Evolutionary conservation across 345 rosid species (phyloP).

Genomic region (Mallotus nudiflorus): DNA sequence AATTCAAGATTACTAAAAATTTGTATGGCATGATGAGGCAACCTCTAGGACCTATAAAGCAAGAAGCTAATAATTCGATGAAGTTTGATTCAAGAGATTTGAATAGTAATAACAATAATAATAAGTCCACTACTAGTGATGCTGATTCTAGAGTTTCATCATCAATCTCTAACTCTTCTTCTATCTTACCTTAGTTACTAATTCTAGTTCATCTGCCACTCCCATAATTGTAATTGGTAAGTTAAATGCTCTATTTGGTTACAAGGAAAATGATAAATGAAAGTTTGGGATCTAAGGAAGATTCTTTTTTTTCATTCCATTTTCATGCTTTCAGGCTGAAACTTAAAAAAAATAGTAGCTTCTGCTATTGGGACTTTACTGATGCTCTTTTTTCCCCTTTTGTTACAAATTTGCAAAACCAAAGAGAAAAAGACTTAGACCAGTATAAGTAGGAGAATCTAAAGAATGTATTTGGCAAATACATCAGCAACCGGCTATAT

Average conservation of each 20-base stretch:
- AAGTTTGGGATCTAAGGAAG: conserved; percentile 1
- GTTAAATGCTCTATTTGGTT: conserved; percentile 22
- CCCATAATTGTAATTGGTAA: conserved; percentile 63
- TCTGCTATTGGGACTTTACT: not conserved
- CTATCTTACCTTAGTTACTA: conserved; percentile 49
- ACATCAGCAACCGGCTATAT: no score
- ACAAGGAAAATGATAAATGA: not conserved
- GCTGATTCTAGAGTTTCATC: conserved; percentile 88
- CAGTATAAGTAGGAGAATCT: conserved; percentile 71
- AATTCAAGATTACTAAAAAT: conserved; percentile 97
- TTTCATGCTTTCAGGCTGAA: not conserved
- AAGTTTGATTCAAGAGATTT: conserved; percentile 43
- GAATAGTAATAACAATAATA: conserved; percentile 35
- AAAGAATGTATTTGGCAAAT: no score
- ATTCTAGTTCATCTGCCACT: conserved; percentile 58
- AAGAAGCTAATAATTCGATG: conserved; percentile 47
- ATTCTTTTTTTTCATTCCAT: not conserved
- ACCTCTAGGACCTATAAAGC: conserved; percentile 67
- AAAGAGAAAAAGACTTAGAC: conserved; percentile 87
- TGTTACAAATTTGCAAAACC: conserved; percentile 57
- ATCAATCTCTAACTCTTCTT: conserved; percentile 69
- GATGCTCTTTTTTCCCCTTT: conserved; percentile 5
- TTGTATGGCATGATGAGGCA: conserved; percentile 89
- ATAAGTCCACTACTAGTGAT: conserved; percentile 41
- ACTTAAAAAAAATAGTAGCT: not conserved